These are phyloP conservation scores for Trichophaea hybrida DNA, from an alignment of 2,329 filamentous ascomycete species.

Conservation along the genomic window DNA sequence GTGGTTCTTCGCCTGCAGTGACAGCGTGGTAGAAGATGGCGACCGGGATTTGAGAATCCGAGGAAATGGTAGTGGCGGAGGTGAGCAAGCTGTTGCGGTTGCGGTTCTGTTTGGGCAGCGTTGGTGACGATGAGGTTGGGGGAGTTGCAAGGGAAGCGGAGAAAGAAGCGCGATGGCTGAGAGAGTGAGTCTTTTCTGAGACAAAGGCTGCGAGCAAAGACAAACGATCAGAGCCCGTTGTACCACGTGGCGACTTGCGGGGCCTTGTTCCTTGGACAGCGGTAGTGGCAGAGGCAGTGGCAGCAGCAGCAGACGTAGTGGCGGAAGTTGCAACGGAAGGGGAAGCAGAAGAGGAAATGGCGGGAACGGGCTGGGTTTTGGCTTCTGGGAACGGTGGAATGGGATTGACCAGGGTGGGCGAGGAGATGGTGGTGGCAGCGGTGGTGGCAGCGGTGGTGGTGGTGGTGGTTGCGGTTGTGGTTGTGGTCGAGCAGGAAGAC, in stretches of 20 bases:
- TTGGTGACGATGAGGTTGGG: not conserved
- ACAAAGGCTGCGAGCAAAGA: conserved; percentile 21
- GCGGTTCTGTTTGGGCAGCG: not conserved
- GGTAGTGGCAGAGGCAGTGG: not conserved
- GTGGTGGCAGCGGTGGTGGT: not conserved
- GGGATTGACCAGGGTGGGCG: not conserved
- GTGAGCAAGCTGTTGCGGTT: not conserved
- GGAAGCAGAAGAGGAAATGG: not conserved
- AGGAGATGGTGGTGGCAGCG: not conserved
- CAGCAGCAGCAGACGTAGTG: not conserved
- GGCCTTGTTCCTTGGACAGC: conserved; percentile 8
- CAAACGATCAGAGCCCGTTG: conserved; percentile 17
- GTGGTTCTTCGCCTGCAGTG: not conserved
- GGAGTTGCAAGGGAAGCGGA: conserved; percentile 1
- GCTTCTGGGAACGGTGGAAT: not conserved
- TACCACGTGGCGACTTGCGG: conserved; percentile 24
- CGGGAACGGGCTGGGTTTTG: not conserved
- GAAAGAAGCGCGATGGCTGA: conserved; percentile 12
- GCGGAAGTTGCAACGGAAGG: not conserved
- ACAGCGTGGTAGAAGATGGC: not conserved
- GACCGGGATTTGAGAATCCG: not conserved
- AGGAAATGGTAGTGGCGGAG: not conserved
- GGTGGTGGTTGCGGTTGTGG: not conserved
- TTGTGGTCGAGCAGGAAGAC: not conserved
- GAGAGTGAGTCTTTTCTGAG: conserved; percentile 18